phyloP scores from a whole-genome alignment of 1,284 basidiomycete species.

The Takashimella tepidaria region DNA sequence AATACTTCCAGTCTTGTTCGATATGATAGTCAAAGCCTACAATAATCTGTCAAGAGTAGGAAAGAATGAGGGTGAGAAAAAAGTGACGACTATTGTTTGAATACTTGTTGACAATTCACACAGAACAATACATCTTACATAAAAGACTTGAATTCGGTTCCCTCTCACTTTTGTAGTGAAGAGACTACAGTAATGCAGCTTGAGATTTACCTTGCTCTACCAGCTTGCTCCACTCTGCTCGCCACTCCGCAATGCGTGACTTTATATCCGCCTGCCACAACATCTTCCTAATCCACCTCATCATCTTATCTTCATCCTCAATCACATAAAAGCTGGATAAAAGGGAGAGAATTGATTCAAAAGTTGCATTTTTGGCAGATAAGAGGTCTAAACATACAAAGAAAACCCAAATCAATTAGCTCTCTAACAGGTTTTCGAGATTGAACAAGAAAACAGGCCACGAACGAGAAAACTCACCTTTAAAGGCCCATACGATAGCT shows the following conservation, averaged over 20 bases:
- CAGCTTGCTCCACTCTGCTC: constrained; percentile 33
- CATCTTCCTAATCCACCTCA: constrained; percentile 72
- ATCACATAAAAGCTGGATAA: constrained; percentile 88
- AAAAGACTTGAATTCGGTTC: no score
- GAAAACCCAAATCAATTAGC: constrained; percentile 1
- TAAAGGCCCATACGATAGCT: constrained; percentile 83
- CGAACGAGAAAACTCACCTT: constrained; percentile 53
- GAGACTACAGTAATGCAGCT: constrained; percentile 14
- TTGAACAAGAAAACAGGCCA: no score
- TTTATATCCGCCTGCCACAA: constrained; percentile 66
- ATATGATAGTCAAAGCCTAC: no score
- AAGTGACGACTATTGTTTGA: no score
- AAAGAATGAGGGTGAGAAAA: no score
- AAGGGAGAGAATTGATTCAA: constrained; percentile 82
- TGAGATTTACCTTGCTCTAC: constrained; percentile 10
- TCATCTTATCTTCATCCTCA: constrained; percentile 73
- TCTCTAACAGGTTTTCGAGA: not conserved
- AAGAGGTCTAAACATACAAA: constrained; percentile 14
- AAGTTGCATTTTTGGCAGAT: constrained; percentile 57
- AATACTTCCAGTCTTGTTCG: no score
- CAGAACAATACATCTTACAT: no score
- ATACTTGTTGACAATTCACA: no score
- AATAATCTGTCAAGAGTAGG: no score
- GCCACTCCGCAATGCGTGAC: constrained; percentile 59
- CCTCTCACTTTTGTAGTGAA: no score